A percentile compares a stretch with the other conserved stretches of the same genome.
These are phyloP conservation scores for Starmerella kuoi DNA, from an alignment of 805 yeast species.

Conservation along the genomic window DNA sequence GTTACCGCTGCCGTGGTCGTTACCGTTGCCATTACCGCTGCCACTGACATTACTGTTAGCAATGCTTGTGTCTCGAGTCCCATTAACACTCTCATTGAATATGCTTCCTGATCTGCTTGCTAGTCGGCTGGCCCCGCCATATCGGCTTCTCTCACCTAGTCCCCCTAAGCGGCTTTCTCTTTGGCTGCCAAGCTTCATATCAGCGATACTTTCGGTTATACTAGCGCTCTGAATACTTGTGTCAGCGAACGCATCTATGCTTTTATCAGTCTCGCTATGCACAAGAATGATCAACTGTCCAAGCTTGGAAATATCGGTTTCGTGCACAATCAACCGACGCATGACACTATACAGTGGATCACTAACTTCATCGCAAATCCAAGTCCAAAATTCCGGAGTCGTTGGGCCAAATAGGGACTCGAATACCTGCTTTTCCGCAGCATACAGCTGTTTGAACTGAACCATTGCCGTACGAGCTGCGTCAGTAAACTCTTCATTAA, in stretches of 20 bases:
- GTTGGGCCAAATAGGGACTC: constrained; percentile 37
- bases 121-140: background rate
- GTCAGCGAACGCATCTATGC: background rate
- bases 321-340: constrained; percentile 57
- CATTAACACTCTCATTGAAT: background rate
- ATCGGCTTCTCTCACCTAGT: too few relatives aligned
- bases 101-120: background rate
- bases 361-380: constrained; percentile 45
- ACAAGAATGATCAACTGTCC: constrained; percentile 45
- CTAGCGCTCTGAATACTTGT: too few relatives aligned
- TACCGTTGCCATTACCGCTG: constrained; percentile 10
- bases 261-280: constrained; percentile 4
- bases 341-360: constrained; percentile 69
- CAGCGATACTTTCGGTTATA: background rate
- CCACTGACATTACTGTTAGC: constrained; percentile 28
- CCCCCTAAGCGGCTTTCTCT: background rate
- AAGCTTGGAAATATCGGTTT: constrained; percentile 49
- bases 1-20: background rate
- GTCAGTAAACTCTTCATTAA: constrained; percentile 12
- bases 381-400: constrained; percentile 36
- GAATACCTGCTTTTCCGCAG: constrained; percentile 40
- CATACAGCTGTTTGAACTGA: constrained; percentile 53
- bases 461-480: constrained; percentile 43
- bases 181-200: too few relatives aligned
- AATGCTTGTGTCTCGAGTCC: background rate